Evolutionary conservation across 1,284 basidiomycete species (phyloP).

Genomic region (Afroboletus lepidellus): DNA sequence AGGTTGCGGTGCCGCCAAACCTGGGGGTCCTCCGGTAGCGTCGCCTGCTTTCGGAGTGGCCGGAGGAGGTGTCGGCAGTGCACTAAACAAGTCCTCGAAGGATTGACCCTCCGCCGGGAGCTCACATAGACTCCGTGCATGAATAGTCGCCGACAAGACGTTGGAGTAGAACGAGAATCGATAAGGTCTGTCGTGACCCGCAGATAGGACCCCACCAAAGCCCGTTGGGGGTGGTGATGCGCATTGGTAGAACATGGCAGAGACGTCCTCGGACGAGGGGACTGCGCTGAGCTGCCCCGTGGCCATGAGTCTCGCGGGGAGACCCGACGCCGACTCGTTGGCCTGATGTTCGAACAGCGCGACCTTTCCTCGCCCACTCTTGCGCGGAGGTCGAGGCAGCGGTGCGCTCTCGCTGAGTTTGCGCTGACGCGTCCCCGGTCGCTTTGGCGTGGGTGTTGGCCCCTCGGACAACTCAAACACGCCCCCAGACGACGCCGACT

Average conservation of each 20-base stretch:
- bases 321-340: conserved; percentile 47
- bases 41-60: conserved; percentile 7
- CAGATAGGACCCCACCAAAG: conserved; percentile 40
- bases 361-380: conserved; percentile 82
- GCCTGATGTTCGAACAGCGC: conserved; percentile 82
- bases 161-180: conserved; percentile 99
- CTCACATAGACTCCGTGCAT: conserved; percentile 90
- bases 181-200: conserved; percentile 87
- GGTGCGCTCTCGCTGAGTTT: conserved; percentile 82
- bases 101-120: conserved; percentile 92
- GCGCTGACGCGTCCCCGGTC: conserved; percentile 59
- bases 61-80: conserved; percentile 32
- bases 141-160: conserved; percentile 88
- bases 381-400: conserved; percentile 55
- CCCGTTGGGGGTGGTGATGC: conserved; percentile 10
- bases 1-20: conserved; percentile 13
- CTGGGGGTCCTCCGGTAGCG: neutral
- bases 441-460: conserved; percentile 24
- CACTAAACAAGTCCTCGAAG: conserved; percentile 89
- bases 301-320: conserved; percentile 39
- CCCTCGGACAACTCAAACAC: conserved; percentile 24
- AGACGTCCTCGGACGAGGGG: conserved; percentile 32
- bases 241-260: conserved; percentile 19
- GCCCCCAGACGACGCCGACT: conserved; percentile 12
- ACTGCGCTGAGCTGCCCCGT: conserved; percentile 32